phyloP scores from a whole-genome alignment of 2,329 filamentous ascomycete genomes.

The Monilinia aucupariae region DNA sequence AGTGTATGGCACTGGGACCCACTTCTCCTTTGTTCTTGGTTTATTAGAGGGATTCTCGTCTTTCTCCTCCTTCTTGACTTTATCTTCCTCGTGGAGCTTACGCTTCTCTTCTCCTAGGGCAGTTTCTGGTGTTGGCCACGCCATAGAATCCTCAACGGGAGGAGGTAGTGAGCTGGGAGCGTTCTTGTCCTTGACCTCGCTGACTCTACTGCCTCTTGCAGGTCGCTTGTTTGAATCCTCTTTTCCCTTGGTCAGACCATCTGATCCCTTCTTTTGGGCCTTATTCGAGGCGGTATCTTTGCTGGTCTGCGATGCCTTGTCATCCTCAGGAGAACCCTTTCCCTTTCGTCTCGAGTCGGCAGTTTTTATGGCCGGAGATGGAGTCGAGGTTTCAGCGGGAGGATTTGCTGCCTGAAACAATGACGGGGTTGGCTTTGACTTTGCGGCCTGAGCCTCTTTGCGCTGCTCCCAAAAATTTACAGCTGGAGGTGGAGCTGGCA shows the following conservation, averaged over 20 bases:
- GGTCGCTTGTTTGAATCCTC: constrained; percentile 33
- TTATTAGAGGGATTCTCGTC: constrained; percentile 51
- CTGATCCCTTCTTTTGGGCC: constrained; percentile 39
- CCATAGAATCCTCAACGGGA: constrained; percentile 67
- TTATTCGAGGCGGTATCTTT: constrained; percentile 36
- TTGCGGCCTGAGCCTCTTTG: constrained; percentile 56
- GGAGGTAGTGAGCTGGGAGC: constrained; percentile 45
- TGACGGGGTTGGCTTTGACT: constrained; percentile 37
- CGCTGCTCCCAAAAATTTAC: constrained; percentile 88
- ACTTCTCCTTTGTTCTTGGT: constrained; percentile 68
- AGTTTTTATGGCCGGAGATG: constrained; percentile 30
- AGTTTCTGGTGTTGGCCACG: constrained; percentile 87
- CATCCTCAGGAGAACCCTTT: constrained; percentile 39
- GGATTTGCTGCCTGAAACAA: constrained; percentile 19
- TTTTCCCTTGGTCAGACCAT: constrained; percentile 33
- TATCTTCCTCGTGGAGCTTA: constrained; percentile 63
- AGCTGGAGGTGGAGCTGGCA: constrained; percentile 73
- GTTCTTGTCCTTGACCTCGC: constrained; percentile 35
- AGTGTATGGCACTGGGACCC: constrained; percentile 77
- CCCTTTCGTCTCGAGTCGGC: constrained; percentile 39
- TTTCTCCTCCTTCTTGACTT: constrained; percentile 58
- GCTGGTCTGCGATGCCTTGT: constrained; percentile 29
- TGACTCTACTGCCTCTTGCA: constrained; percentile 30
- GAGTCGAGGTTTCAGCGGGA: constrained; percentile 16
- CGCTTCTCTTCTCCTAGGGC: constrained; percentile 72